Evolutionary conservation across 116 monocot species (phyloP), one percentile per base, ranked within the genome.

Genomic region (Phalaenopsis hybrid): DNA sequence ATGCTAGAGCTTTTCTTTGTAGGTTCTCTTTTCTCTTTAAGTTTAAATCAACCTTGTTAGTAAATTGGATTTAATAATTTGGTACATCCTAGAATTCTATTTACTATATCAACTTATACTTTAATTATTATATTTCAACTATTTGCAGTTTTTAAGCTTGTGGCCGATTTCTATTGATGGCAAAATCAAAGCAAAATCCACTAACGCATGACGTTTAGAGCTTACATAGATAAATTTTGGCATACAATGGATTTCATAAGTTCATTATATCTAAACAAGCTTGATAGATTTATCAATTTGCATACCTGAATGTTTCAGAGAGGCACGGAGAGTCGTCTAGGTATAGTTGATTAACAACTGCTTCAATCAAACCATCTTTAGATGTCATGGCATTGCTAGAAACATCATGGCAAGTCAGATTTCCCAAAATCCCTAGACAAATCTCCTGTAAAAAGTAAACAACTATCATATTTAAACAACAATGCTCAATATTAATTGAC

Each of bases 371-470:
- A 86, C 88, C 89, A 75, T 86, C 81, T 81, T 82, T 92, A 70
- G 91, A 90, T 81, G 69, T 78, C 61, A 98, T 87, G 52, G 79
- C 73, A 25, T 43, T 82, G 44, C 83, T 83, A 81, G 89, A 46
- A 83, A 76, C 76, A 80, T 92, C 87, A 84, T 98, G 97, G 57
- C 93, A 98, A 63, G 95, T 90, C 31, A 97, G 79, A 85, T 97
- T 97, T 75, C 94, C 94, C 81, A 94, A 89, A 18, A 97, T 97
- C 75, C 97, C 97, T 25, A 97, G 83, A 78, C 95, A 94, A 85
- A 97, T 94, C 82, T 97, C 97, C 97, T 97, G 85, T 34, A 83
- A 44, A 81, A 84, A 61, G 46, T 9, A 46, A 77, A 9, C 37
- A 43, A 41, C 12, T 5, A 41, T 72, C 15, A 72, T 37, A 34